Evolutionary conservation across 2,329 filamentous ascomycete genomes (phyloP), one percentile per base, ranked within the genome.

Genomic region (Penicillium sp.): DNA sequence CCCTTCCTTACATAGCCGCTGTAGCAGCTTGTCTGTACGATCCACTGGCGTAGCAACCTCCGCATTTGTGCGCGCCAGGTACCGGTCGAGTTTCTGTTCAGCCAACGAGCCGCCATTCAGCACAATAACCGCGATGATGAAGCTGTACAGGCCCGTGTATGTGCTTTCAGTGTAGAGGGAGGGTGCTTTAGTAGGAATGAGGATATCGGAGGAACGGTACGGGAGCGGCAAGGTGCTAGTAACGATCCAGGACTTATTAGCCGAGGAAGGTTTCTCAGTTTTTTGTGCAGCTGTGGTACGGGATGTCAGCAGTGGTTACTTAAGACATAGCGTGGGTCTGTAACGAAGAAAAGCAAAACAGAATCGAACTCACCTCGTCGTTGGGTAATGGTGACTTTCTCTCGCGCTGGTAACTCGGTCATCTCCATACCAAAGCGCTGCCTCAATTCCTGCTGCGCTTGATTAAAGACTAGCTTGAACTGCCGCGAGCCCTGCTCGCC

Each of bases 341-440:
- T n/a, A 23, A 42, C 17, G 27, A 43, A 55, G 42, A 50, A 50
- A 62, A 47, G 52, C 19, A 35, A 43, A 45, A 27, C 42, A 15
- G 21, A 51, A 41, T 17, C 4, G 59, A 54, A 69, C 77, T 60
- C 77, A 87, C 89, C 89, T 81, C 89, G 87, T 67, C 91, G 85
- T 71, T 96, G 90, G 58, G 86, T 86, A 35, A 96, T 76, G 0
- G 91, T 91, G 49, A 90, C 83, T 74, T 92, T 95, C 69, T 97
- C 93, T 68, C 84, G 85, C 1, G 84, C 80, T 0, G 94, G 92
- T 50, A 97, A 80, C 75, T 97, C 93, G 4, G 86, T 82, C 81
- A 99, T 84, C 72, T 93, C 84, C 92, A 97, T 96, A n/a, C 94
- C 94, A 75, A 96, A 97, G 1, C 87, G 82, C 2, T 78, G 77